Percentiles rank a stretch among this genome's conserved stretches.
phyloP scores from a whole-genome alignment of 495 filamentous ascomycete species.

The Penicillium antarcticum region DNA sequence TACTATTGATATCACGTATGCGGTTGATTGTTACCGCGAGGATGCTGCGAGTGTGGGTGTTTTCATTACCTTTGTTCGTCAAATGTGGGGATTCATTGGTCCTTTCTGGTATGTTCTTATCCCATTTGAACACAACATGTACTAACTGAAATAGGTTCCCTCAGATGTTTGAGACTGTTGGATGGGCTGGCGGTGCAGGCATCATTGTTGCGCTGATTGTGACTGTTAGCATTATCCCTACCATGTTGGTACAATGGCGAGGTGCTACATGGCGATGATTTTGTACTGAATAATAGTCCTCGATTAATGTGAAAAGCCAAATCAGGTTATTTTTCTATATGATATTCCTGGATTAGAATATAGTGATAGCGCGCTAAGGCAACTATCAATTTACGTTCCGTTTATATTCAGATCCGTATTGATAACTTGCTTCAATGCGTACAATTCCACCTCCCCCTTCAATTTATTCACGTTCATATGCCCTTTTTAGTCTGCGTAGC shows the following conservation, averaged over 20 bases:
- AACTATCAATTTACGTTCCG: no score
- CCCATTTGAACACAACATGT: not conserved
- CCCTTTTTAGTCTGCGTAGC: no score
- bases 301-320: not conserved
- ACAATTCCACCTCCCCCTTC: no score
- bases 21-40: slow-evolving; percentile 50
- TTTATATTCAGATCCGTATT: no score
- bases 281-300: not conserved
- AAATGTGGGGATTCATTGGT: slow-evolving; percentile 57
- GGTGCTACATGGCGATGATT: slow-evolving; percentile 23
- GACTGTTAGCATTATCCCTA: slow-evolving; percentile 44
- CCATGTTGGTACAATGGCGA: slow-evolving; percentile 35
- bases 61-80: slow-evolving; percentile 53
- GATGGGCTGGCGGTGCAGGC: slow-evolving; percentile 38
- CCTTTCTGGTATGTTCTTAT: slow-evolving; percentile 47
- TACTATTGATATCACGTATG: slow-evolving; percentile 54
- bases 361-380: not conserved
- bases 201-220: slow-evolving; percentile 42
- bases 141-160: slow-evolving; percentile 39
- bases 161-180: slow-evolving; percentile 46
- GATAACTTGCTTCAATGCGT: no score
- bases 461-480: no score
- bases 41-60: slow-evolving; percentile 53
- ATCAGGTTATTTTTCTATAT: not conserved
- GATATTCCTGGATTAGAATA: not conserved